These are phyloP conservation scores for Macrolepiota dolichaula DNA, from an alignment of 768 basidiomycete genomes.

Conservation along the genomic window DNA sequence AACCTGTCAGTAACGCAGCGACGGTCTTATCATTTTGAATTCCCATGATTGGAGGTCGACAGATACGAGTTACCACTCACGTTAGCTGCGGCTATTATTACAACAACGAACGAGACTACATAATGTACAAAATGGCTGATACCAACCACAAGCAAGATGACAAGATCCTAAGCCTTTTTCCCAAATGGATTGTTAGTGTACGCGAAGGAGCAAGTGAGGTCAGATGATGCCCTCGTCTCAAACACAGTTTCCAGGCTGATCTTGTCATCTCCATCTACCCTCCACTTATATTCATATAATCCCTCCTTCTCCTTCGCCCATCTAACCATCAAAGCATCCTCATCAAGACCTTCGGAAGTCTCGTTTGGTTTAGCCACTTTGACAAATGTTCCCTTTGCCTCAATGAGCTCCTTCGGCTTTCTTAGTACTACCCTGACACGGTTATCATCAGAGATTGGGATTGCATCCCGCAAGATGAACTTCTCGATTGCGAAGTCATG, in stretches of 20 bases:
- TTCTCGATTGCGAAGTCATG: slow-evolving; percentile 41
- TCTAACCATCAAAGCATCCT: slow-evolving; percentile 34
- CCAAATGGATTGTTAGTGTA: not conserved
- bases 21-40: no score
- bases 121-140: not conserved
- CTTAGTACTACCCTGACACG: slow-evolving; percentile 41
- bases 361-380: slow-evolving; percentile 17
- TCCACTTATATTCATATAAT: slow-evolving; percentile 51
- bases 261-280: slow-evolving; percentile 38
- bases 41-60: no score
- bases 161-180: not conserved
- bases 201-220: slow-evolving; percentile 5
- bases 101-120: not conserved
- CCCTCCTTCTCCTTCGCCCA: slow-evolving; percentile 54
- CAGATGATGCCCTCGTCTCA: slow-evolving; percentile 40
- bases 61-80: no score
- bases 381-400: slow-evolving; percentile 36
- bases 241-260: slow-evolving; percentile 45
- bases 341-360: slow-evolving; percentile 11
- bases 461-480: slow-evolving; percentile 43
- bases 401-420: slow-evolving; percentile 44
- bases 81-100: no score
- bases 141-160: not conserved
- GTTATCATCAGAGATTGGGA: slow-evolving; percentile 40
- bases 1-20: no score